Evolutionary conservation across 1,284 basidiomycete genomes (phyloP), one percentile per base, ranked within the genome.

Genomic region (Puccinia coronata): DNA sequence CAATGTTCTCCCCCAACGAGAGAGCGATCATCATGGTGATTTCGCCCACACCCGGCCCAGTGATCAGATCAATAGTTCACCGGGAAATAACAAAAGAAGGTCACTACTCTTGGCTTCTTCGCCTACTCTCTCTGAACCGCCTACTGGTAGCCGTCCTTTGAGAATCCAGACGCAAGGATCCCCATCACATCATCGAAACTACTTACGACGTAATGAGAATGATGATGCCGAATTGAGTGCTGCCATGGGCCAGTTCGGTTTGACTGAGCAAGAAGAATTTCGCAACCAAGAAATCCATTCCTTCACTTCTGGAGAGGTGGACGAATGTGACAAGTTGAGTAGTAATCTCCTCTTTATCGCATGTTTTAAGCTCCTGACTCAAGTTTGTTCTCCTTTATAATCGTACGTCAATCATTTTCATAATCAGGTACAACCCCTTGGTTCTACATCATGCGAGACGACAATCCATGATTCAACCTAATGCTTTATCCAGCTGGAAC

Each of bases 281-380:
- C 36, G 34, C 41, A 69, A 43, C 47, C 67, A n/a, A 20, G 31
- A 61, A n/a, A 18, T 36, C 43, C 69, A 72, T 72, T 51, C 70
- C 20, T 55, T 72, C 49, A 55, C 8, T 25, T 72, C 70, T 23
- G 70, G 31, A 25, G 70, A 53, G 20, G 49, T 72, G 3, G 70
- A 72, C 34, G 70, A 72, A 39, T 72, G 70, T 72, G 70, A 72
- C 70, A 72, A 72, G 70, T 72, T 55, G 51, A 20, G 47, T 1
- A 55, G 20, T 51, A 53, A n/a, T 34, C 49, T 53, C 49, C 14
- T 69, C 20, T 18, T 49, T 4, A n/a, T n/a, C n/a, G n/a, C n/a
- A n/a, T n/a, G n/a, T n/a, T n/a, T n/a, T n/a, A n/a, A n/a, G n/a
- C 9, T 47, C 55, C 23, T 28, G 28, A 12, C 31, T 3, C 20